Evolutionary conservation across 2,329 filamentous ascomycete species (phyloP).

Genomic region (Claviceps lovelessii): DNA sequence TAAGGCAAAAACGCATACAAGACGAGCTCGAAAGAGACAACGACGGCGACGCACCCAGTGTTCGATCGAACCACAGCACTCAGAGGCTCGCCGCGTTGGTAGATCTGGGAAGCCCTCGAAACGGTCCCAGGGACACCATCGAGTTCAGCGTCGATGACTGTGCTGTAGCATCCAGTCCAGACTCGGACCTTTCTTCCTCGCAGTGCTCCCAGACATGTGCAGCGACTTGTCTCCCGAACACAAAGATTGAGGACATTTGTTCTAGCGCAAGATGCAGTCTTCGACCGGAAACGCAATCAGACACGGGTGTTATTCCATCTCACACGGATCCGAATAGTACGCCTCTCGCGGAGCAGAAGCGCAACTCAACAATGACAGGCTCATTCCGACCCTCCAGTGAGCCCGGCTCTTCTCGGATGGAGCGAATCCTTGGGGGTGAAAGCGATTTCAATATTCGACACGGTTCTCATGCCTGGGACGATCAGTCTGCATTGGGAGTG

Average conservation of each 20-base stretch:
- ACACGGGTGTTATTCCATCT: not conserved
- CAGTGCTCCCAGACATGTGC: not conserved
- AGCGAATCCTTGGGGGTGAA: slow-evolving; percentile 9
- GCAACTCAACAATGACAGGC: not conserved
- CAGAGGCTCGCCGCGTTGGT: slow-evolving; percentile 13
- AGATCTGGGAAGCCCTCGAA: slow-evolving; percentile 17
- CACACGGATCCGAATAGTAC: not conserved
- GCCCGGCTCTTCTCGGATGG: slow-evolving; percentile 5
- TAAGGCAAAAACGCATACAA: slow-evolving; percentile 43
- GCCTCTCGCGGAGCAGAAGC: not conserved
- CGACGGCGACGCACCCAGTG: slow-evolving; percentile 19
- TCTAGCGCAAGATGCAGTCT: not conserved
- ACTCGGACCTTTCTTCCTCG: not conserved
- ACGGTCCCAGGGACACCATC: slow-evolving; percentile 34
- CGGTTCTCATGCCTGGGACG: slow-evolving; percentile 18
- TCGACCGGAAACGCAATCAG: not conserved
- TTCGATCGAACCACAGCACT: slow-evolving; percentile 14
- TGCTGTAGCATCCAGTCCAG: not conserved
- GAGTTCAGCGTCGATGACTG: slow-evolving; percentile 24
- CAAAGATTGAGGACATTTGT: not conserved
- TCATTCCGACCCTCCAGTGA: slow-evolving; percentile 1
- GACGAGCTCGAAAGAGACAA: slow-evolving; percentile 39
- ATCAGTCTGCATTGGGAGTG: slow-evolving; percentile 20
- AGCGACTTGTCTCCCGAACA: not conserved
- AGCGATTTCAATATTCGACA: slow-evolving; percentile 17